Evolutionary conservation across 2,329 filamentous ascomycete genomes (phyloP).

Genomic region (Talaromyces sp.): DNA sequence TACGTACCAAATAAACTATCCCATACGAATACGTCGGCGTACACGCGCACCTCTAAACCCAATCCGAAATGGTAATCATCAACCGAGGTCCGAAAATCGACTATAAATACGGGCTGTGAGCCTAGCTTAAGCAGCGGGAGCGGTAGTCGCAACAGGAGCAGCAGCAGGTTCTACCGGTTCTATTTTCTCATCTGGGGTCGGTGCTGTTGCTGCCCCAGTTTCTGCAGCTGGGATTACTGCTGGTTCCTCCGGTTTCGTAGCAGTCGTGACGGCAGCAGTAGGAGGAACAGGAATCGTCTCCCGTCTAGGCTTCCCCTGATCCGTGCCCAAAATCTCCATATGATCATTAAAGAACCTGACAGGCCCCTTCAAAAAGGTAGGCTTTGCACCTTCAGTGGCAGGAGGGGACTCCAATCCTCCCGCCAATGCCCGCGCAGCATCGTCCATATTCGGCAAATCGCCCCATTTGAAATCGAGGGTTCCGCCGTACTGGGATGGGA

Average conservation of each 20-base stretch:
- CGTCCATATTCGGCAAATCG: conserved; percentile 69
- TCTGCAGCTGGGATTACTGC: background rate
- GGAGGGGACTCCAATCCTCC: conserved; percentile 30
- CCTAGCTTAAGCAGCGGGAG: conserved; percentile 1
- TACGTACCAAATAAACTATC: background rate
- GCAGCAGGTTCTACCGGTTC: conserved; percentile 1
- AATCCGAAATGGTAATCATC: background rate
- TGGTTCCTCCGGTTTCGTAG: background rate
- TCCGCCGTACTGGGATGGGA: conserved; percentile 87
- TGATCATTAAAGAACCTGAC: conserved; percentile 34
- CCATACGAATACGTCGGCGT: background rate
- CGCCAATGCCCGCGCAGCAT: conserved; percentile 34
- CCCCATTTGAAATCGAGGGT: conserved; percentile 80
- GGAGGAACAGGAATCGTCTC: conserved; percentile 26
- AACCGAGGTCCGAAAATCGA: background rate
- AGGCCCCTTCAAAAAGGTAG: conserved; percentile 34
- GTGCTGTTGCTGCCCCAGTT: background rate
- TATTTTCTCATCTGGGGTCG: conserved; percentile 12
- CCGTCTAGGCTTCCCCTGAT: conserved; percentile 33
- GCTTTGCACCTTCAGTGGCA: conserved; percentile 26
- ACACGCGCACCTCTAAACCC: background rate
- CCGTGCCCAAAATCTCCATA: conserved; percentile 34
- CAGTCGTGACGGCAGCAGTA: no score
- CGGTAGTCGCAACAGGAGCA: background rate
- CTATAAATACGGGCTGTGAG: background rate